Evolutionary conservation across 345 rosid species (phyloP).

Genomic region (Noccaea bulbosa): DNA sequence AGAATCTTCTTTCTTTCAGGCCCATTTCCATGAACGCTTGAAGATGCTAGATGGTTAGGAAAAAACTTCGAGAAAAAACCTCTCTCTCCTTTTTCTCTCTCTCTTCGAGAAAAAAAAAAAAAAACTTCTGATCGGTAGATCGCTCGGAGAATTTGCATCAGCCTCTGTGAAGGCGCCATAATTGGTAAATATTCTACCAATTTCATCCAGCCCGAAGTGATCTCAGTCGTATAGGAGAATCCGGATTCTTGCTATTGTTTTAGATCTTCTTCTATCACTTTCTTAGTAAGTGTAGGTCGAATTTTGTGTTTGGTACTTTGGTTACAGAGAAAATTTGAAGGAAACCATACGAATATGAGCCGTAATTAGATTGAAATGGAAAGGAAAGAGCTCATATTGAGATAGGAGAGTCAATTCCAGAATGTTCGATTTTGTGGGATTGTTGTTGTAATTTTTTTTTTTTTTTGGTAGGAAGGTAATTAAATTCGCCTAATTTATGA

Average conservation of each 20-base stretch:
- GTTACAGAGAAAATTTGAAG: background rate
- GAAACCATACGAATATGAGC: background rate
- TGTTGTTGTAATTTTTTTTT: no score
- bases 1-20: background rate
- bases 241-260: background rate
- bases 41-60: slow-evolving; percentile 12
- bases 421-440: slow-evolving; percentile 3
- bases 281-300: background rate
- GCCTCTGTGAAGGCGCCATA: slow-evolving; percentile 28
- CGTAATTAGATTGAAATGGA: background rate
- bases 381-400: background rate
- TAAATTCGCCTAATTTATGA: background rate
- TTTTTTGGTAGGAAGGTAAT: no score
- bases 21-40: slow-evolving; percentile 20
- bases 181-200: slow-evolving; percentile 35
- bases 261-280: slow-evolving; percentile 34
- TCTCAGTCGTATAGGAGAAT: background rate
- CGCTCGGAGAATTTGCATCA: slow-evolving; percentile 24
- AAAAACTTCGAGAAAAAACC: slow-evolving; percentile 21
- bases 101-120: background rate
- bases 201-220: background rate
- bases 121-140: slow-evolving; percentile 31
- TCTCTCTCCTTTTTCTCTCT: slow-evolving; percentile 19
- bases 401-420: background rate
- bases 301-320: background rate